A percentile compares a stretch with the other conserved stretches of the same genome.
Conservation (phyloP, 108 stramenopile genomes). For the Nitzschia sp. region DNA sequence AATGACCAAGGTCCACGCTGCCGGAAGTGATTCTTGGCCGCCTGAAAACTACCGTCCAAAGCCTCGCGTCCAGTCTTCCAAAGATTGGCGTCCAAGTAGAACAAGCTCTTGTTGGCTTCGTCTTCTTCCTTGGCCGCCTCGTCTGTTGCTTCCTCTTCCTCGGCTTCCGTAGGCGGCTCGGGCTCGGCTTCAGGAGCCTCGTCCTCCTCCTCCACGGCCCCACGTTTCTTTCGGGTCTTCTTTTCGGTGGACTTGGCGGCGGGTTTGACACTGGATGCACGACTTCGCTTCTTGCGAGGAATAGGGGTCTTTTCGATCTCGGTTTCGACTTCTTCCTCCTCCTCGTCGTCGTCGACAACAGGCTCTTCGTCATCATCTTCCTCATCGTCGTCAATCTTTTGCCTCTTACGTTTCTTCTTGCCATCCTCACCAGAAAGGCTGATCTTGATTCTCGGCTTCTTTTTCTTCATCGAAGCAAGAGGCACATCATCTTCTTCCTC, state of each 20-base stretch:
- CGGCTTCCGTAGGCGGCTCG: constrained; percentile 1
- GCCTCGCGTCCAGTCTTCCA: constrained; percentile 47
- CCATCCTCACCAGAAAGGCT: constrained; percentile 25
- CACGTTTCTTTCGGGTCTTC: constrained; percentile 2
- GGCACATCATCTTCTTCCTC: constrained; percentile 38
- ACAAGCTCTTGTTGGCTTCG: constrained; percentile 5
- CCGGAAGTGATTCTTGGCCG: constrained; percentile 52
- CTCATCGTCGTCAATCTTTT: constrained; percentile 26
- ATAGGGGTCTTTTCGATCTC: constrained; percentile 7
- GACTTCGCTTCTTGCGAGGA: constrained; percentile 16
- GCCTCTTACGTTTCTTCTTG: constrained; percentile 28
- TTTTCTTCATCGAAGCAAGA: constrained; percentile 33
- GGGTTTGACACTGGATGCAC: constrained; percentile 4
- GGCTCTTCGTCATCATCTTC: constrained; percentile 18
- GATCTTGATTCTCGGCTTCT: constrained; percentile 66
- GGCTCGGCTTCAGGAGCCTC: constrained; percentile 4
- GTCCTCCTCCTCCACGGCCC: neutral
- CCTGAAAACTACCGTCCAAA: constrained; percentile 51
- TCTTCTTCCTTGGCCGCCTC: constrained; percentile 1
- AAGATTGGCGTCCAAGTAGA: constrained; percentile 36
- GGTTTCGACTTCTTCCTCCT: neutral
- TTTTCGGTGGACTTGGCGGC: constrained; percentile 14
- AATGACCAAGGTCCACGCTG: constrained; percentile 65
- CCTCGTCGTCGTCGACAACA: constrained; percentile 3
- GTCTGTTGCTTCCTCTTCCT: constrained; percentile 8